Conservation (phyloP, 768 basidiomycete species). For the Lepiota venenata region DNA sequence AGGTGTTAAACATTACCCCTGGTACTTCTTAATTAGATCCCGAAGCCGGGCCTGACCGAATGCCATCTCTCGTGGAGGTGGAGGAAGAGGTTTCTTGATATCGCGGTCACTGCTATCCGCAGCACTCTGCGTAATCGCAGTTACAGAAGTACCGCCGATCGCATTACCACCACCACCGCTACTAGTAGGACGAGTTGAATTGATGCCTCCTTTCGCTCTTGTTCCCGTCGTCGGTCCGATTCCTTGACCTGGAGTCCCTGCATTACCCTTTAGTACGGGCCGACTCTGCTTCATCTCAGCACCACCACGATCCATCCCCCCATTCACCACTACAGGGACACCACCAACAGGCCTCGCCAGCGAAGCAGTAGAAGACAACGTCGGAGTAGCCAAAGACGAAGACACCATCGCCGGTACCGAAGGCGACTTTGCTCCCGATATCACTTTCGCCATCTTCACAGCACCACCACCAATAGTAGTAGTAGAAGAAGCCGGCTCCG, state of each 20-base stretch:
- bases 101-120: neutral
- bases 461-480: neutral
- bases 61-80: slow-evolving; percentile 44
- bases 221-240: neutral
- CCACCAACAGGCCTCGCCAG: slow-evolving; percentile 47
- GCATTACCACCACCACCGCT: too few relatives aligned
- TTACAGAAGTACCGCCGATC: too few relatives aligned
- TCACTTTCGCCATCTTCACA: slow-evolving; percentile 22
- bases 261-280: slow-evolving; percentile 5
- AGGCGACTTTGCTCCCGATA: slow-evolving; percentile 51
- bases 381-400: slow-evolving; percentile 70
- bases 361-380: slow-evolving; percentile 73
- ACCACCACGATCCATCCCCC: neutral
- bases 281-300: neutral
- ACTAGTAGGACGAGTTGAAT: neutral
- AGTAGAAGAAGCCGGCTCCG: too few relatives aligned
- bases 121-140: neutral
- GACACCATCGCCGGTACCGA: slow-evolving; percentile 69
- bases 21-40: slow-evolving; percentile 82
- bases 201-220: neutral
- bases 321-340: neutral
- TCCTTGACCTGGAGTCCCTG: neutral
- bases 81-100: neutral
- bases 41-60: slow-evolving; percentile 77
- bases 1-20: slow-evolving; percentile 34